Base-by-base conservation (phyloP, 306 rosid species). In the Delonix regia region DNA sequence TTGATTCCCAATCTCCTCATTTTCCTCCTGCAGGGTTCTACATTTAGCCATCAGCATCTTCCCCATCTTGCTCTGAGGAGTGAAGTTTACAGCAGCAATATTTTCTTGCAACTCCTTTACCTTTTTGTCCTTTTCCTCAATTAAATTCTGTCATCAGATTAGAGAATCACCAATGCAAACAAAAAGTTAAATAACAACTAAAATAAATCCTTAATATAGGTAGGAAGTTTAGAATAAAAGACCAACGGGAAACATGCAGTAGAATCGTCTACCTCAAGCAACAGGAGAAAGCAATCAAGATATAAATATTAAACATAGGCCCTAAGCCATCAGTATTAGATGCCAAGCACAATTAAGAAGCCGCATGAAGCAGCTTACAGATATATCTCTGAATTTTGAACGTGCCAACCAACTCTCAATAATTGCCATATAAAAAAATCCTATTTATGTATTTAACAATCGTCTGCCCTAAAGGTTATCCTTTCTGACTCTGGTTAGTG, bases 31-130 rank as follows among this genome's bases (percentile, higher is more conserved):
- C 74, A 94, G 87, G 28, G 97, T 94, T 86, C 89, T 89, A 77
- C 99, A 92, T 85, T 94, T 94, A 83, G 98, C 97, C 97, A 94
- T 92, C 77, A 94, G 85, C 91, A 90, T 85, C 84, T 86, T 94
- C 71, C 98, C 98, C 97, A 90, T 92, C 86, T 90, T 94, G 92
- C 97, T 94, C 71, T 89, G 88, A 14, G 98, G 90, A 45, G 97
- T 94, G 76, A 94, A 94, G 68, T 80, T 89, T 79, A 88, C 89
- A 15, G 99, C 99, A 69, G 97, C 89, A 68, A 88, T 86, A 79
- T 93, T 88, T 68, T 94, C 99, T 73, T 89, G 92, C 89, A 90
- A 85, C 91, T 94, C 97, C 84, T 90, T 94, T 66, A 90, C 83
- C 57, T 85, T 88, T 85, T 89, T 92, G 76, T 92, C 99, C 86